These are phyloP conservation scores for Candida easanensis DNA, from an alignment of 805 yeast genomes.

Conservation along the genomic window DNA sequence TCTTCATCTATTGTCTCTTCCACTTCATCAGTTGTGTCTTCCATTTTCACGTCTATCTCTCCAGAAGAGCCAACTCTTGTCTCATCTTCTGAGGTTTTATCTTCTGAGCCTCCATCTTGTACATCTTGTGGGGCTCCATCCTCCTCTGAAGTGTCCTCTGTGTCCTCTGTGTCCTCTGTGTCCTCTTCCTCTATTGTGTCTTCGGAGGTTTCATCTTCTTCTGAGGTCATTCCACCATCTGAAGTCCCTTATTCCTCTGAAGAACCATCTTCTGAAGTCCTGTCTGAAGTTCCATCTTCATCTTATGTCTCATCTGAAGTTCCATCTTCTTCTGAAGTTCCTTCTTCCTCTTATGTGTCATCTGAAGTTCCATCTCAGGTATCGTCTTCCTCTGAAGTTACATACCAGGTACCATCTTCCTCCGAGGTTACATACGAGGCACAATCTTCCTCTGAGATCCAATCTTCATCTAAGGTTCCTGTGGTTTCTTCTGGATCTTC, in stretches of 20 bases:
- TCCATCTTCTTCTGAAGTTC: not conserved
- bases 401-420: not conserved
- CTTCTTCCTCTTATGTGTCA: not conserved
- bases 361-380: too few relatives aligned
- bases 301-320: too few relatives aligned
- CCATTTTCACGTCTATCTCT: constrained; percentile 2
- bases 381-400: too few relatives aligned
- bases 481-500: too few relatives aligned
- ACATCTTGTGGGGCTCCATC: not conserved
- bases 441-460: not conserved
- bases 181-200: not conserved
- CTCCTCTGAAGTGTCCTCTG: not conserved
- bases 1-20: not conserved
- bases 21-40: constrained; percentile 1
- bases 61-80: constrained; percentile 1
- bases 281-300: not conserved
- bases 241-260: too few relatives aligned
- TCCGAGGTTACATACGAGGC: too few relatives aligned
- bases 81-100: not conserved
- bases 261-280: not conserved
- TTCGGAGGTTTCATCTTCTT: not conserved
- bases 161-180: too few relatives aligned
- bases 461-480: not conserved
- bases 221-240: not conserved
- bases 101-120: not conserved